phyloP scores from a whole-genome alignment of 257 asterid genomes.

The Cruciata laevipes region DNA sequence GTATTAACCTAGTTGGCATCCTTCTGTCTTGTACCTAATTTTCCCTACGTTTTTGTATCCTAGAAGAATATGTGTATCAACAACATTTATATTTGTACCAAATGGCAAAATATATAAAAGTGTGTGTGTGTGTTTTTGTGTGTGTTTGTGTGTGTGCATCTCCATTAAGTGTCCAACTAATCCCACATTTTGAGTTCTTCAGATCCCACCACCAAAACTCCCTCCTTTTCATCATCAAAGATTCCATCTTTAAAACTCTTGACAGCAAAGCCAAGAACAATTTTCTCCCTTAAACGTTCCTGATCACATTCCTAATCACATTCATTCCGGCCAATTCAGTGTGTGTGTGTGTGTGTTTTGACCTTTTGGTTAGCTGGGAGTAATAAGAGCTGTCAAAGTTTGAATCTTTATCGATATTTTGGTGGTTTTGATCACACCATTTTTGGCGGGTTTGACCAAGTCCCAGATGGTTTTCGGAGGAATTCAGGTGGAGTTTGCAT shows the following conservation, averaged over 20 bases:
- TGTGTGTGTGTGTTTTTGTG: not conserved
- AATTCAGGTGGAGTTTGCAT: constrained; percentile 7
- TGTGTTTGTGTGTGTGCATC: not conserved
- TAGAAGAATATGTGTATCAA: not conserved
- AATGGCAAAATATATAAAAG: not conserved
- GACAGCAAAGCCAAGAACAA: constrained; percentile 26
- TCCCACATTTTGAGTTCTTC: constrained; percentile 29
- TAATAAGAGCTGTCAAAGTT: not conserved
- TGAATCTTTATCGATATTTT: not conserved
- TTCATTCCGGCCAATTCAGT: not conserved
- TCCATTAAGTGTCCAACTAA: constrained; percentile 28
- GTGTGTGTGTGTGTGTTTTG: not conserved
- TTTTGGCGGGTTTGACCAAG: not conserved
- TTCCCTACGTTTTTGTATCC: not conserved
- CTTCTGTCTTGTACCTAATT: constrained; percentile 13
- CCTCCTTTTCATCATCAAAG: constrained; percentile 20
- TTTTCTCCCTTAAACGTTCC: not conserved
- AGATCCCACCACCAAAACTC: constrained; percentile 20
- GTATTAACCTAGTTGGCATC: constrained; percentile 20
- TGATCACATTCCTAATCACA: not conserved
- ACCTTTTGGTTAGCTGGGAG: not conserved
- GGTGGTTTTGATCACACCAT: not conserved
- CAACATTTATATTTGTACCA: not conserved
- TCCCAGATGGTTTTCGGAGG: constrained; percentile 6
- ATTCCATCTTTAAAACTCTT: constrained; percentile 21